phyloP scores from a whole-genome alignment of 192 early-diverging fungal species.

The Chytriomyces hyalinus region DNA sequence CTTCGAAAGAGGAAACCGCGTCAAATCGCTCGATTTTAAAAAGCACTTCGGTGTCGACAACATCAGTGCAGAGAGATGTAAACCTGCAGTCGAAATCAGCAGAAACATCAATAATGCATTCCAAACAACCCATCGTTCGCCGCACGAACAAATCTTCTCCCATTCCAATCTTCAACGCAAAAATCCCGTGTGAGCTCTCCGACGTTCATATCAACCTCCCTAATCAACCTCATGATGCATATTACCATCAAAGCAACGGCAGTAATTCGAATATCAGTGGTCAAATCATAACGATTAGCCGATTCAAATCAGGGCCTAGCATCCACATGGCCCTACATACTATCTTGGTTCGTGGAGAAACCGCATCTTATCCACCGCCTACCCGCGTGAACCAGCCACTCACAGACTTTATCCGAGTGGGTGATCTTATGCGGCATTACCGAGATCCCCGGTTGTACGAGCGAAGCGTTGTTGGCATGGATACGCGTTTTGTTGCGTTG shows the following conservation, averaged over 20 bases:
- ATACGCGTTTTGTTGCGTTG: constrained; percentile 9
- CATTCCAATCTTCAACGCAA: neutral
- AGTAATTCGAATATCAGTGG: neutral
- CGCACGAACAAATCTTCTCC: neutral
- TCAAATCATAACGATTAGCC: constrained; percentile 29
- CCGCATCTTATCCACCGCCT: constrained; percentile 2
- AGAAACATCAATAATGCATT: neutral
- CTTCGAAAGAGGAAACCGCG: neutral
- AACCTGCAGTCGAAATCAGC: neutral
- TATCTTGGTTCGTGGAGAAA: constrained; percentile 8
- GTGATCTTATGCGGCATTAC: constrained; percentile 15
- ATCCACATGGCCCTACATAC: constrained; percentile 16
- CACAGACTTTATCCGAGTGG: constrained; percentile 22
- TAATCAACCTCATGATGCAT: neutral
- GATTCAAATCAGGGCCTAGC: constrained; percentile 14
- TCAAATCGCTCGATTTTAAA: too few species aligned
- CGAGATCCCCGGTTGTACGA: neutral
- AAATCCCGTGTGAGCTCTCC: neutral
- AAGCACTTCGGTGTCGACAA: too few species aligned
- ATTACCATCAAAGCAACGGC: neutral
- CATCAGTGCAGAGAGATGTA: neutral
- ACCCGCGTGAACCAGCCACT: neutral
- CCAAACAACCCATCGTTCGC: neutral
- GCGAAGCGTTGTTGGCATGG: neutral
- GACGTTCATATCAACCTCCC: neutral